Conservation (phyloP, 1,139 yeast species). For the Neolecta irregularis region DNA sequence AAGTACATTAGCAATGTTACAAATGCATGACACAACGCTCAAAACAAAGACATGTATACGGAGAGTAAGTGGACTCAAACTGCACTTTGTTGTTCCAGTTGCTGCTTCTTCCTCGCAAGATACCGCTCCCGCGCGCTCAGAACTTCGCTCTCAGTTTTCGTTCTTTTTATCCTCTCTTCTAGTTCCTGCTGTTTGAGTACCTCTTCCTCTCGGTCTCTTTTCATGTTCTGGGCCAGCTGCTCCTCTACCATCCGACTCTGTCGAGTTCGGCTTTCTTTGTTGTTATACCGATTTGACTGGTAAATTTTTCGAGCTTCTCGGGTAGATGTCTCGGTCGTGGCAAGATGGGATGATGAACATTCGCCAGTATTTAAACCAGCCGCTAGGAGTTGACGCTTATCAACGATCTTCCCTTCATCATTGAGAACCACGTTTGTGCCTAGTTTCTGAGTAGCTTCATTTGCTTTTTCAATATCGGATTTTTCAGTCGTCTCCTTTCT, state of each 20-base stretch:
- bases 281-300: not conserved
- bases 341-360: constrained; percentile 6
- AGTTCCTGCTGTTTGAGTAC: constrained; percentile 26
- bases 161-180: constrained; percentile 26
- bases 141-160: constrained; percentile 16
- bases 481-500: constrained; percentile 13
- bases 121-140: constrained; percentile 22
- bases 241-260: not conserved
- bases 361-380: constrained; percentile 20
- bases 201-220: constrained; percentile 8
- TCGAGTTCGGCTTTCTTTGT: not conserved
- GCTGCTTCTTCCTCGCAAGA: constrained; percentile 21
- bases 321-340: no score
- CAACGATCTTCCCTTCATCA: constrained; percentile 22
- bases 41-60: no score
- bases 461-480: constrained; percentile 11
- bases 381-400: constrained; percentile 19
- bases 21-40: no score
- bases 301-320: not conserved
- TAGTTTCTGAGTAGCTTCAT: constrained; percentile 17
- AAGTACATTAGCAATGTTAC: no score
- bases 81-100: no score
- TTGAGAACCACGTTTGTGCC: constrained; percentile 18
- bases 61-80: no score
- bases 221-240: not conserved